phyloP scores from a whole-genome alignment of 257 asterid species.

The Solanum infundibuliforme region DNA sequence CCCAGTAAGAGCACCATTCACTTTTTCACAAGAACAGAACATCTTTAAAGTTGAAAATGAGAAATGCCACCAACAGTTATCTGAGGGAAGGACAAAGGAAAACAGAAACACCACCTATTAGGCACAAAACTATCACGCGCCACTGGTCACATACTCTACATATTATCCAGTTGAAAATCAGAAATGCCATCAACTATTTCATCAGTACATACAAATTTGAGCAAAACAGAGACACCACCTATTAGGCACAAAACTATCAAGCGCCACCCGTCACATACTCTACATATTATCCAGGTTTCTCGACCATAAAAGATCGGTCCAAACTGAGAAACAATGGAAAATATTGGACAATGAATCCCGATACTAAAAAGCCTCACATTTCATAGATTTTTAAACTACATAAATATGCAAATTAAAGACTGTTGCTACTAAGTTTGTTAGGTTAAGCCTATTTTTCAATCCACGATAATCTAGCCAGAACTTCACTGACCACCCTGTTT shows the following conservation, averaged over 20 bases:
- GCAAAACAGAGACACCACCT: conserved; percentile 14
- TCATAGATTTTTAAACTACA: conserved; percentile 36
- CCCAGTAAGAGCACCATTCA: neutral
- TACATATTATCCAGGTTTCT: conserved; percentile 35
- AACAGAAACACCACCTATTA: no score
- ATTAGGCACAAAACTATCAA: conserved; percentile 21
- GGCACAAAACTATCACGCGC: no score
- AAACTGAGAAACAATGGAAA: conserved; percentile 21
- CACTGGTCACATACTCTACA: no score
- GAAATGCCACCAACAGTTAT: neutral
- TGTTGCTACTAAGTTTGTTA: conserved; percentile 31
- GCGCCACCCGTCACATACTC: conserved; percentile 21
- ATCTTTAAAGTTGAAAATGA: neutral
- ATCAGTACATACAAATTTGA: conserved; percentile 20
- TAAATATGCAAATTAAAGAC: conserved; percentile 19
- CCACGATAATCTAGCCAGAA: conserved; percentile 11
- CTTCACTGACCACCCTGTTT: conserved; percentile 23
- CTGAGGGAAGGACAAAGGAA: neutral
- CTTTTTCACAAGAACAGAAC: neutral
- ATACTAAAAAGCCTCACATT: conserved; percentile 28
- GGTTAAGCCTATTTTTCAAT: conserved; percentile 29
- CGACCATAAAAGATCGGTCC: conserved; percentile 41
- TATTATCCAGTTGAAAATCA: neutral
- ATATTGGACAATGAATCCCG: conserved; percentile 16
- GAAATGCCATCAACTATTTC: conserved; percentile 10